phyloP scores from a whole-genome alignment of 23 red algal genomes.

The Gracilaria domingensis region DNA sequence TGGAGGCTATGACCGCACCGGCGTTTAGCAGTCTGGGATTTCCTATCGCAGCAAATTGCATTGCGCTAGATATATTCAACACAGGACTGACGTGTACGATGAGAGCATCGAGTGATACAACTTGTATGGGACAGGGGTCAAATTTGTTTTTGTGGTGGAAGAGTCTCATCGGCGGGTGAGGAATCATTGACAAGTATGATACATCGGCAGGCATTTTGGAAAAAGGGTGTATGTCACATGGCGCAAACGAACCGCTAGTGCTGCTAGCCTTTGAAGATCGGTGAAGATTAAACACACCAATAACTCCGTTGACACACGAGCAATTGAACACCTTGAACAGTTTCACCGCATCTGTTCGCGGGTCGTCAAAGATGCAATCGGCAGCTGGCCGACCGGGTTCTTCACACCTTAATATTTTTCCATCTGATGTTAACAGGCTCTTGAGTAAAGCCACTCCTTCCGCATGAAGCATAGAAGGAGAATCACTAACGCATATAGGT shows the following conservation, averaged over 20 bases:
- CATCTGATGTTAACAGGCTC: constrained; percentile 38
- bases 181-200: constrained; percentile 20
- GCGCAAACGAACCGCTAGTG: constrained; percentile 19
- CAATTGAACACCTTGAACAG: constrained; percentile 70
- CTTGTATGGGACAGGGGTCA: constrained; percentile 3
- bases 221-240: constrained; percentile 40
- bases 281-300: constrained; percentile 62
- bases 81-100: constrained; percentile 56
- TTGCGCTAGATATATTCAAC: constrained; percentile 5
- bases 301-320: constrained; percentile 18
- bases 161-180: neutral
- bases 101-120: constrained; percentile 17
- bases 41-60: constrained; percentile 36
- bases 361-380: constrained; percentile 62
- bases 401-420: constrained; percentile 55
- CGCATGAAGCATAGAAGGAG: neutral
- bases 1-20: constrained; percentile 29
- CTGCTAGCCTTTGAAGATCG: neutral
- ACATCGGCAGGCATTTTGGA: neutral
- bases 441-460: constrained; percentile 9
- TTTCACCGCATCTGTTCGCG: neutral
- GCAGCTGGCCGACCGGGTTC: constrained; percentile 35
- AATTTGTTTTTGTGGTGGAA: constrained; percentile 19
- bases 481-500: constrained; percentile 68
- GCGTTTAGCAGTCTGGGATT: constrained; percentile 45